Percentiles rank a stretch among this genome's conserved stretches.
phyloP scores from a whole-genome alignment of 768 basidiomycete genomes.

The Gyrodon lividus region DNA sequence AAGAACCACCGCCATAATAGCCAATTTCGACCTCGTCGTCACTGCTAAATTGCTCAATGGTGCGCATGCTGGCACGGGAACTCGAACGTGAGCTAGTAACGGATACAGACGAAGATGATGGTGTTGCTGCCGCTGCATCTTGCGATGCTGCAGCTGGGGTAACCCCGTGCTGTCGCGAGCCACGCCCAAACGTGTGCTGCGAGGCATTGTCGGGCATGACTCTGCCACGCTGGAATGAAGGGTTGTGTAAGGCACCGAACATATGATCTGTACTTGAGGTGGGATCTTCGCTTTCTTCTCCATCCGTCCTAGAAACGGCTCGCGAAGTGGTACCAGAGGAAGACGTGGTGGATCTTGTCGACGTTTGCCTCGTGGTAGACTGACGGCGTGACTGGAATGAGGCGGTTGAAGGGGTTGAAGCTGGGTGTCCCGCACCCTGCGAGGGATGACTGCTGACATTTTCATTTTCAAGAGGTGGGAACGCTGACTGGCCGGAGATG shows the following conservation, averaged over 20 bases:
- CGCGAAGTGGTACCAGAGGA: conserved; percentile 7
- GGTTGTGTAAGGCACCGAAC: conserved; percentile 18
- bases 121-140: conserved; percentile 27
- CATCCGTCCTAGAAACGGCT: conserved; percentile 22
- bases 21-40: conserved; percentile 48
- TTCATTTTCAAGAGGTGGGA: conserved; percentile 11
- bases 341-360: not conserved
- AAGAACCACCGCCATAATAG: conserved; percentile 37
- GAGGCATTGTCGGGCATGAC: conserved; percentile 44
- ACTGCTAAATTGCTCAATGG: conserved; percentile 42
- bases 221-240: conserved; percentile 18
- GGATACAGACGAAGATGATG: conserved; percentile 45
- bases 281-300: conserved; percentile 38
- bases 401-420: conserved; percentile 13
- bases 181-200: conserved; percentile 49
- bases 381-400: conserved; percentile 16
- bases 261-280: conserved; percentile 33
- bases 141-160: conserved; percentile 17
- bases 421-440: conserved; percentile 28
- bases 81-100: conserved; percentile 37
- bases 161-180: conserved; percentile 30
- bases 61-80: conserved; percentile 33
- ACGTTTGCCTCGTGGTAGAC: conserved; percentile 10
- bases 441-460: conserved; percentile 35
- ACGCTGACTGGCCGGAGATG: conserved; percentile 25